Base-by-base conservation (phyloP, 2,329 filamentous ascomycete genomes). In the Aspergillaceae sp. region DNA sequence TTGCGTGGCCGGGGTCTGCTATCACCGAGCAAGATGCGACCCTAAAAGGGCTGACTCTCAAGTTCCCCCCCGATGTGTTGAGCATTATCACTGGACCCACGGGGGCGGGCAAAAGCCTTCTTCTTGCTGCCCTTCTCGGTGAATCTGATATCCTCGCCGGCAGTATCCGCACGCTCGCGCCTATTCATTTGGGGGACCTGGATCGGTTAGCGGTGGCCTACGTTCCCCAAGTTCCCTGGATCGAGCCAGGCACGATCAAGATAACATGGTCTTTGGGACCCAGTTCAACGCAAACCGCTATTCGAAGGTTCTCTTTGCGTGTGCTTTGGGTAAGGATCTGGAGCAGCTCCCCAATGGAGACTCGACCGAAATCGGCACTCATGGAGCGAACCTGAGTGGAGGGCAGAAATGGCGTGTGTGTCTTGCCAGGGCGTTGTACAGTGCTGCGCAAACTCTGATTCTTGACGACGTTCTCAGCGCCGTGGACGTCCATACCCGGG, bases 381-480 rank as follows among this genome's bases (percentile, higher is more conserved):
- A 89, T 50, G 87, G 87, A 3, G 85, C 90, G 56, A 88, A 89
- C 54, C 71, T 92, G 11, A 87, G 82, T 50, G 87, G 87, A 50
- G 87, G 87, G 0, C 87, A 92, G 65, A 83, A 85, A 61, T 88
- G 86, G 83, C 78, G 86, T 44, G 76, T 90, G 38, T 85, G 84
- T 1, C 78, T 91, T 54, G 86, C 86, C 3, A 74, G 86, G 44
- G 85, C 86, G 1, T 71, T 90, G 11, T 90, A 90, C 64, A 87
- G 84, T 5, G 74, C 84, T 27, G 84, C 84, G 1, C 80, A 82
- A 2, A 81, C 88, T 53, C 70, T 91, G 5, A 72, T 91, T 27
- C 71, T 90, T 51, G 87, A 91, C 60, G 86, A 91, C 60, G 84
- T 89, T 40, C 87, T 91, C 62, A 86, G 82, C 58, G 68, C 86